Base-by-base conservation (phyloP, 2,329 filamentous ascomycete species). In the Ramichloridium luteum region DNA sequence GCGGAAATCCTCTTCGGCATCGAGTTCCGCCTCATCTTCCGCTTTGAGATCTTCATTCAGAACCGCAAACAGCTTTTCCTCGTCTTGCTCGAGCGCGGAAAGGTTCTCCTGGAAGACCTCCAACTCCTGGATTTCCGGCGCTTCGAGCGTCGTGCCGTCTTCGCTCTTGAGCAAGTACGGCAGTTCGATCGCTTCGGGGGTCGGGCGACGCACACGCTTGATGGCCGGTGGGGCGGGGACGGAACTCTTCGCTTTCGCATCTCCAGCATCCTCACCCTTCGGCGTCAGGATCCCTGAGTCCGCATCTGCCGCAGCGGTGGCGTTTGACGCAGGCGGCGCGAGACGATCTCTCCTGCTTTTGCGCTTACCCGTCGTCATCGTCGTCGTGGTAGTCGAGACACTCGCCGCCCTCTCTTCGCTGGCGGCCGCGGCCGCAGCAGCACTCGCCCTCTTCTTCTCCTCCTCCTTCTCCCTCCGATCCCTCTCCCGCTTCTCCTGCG, bases 141-240 rank as follows among this genome's bases (percentile, higher is more conserved):
- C 18, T 13, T 43, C 37, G n/a, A n/a, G n/a, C n/a, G n/a, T n/a
- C n/a, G n/a, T n/a, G n/a, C n/a, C n/a, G n/a, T n/a, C n/a, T 22
- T 42, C 36, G 5, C 32, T 33, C 33, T 64, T 64, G 16, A 54
- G 45, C 31, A 67, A 50, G 36, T 63, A 66, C 3, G 64, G 64
- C 4, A 68, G 48, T 10, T 47, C 49, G 25, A 59, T 56, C 4
- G 57, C 46, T 34, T 65, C 62, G 8, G 59, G 56, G 22, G 50
- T 56, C 5, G 47, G 46, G 27, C 59, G 53, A n/a, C 50, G 48
- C 9, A 43, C 25, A 8, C 37, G 37, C 18, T 44, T 34, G 16
- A 41, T 20, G 22, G 33, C 25, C n/a, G n/a, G n/a, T n/a, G n/a
- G n/a, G n/a, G n/a, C n/a, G n/a, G n/a, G n/a, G n/a, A n/a, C n/a